Percentiles rank a stretch among this genome's conserved stretches.
Evolutionary conservation across 2,329 filamentous ascomycete genomes (phyloP).

Genomic region (Penicillium sumatraense): DNA sequence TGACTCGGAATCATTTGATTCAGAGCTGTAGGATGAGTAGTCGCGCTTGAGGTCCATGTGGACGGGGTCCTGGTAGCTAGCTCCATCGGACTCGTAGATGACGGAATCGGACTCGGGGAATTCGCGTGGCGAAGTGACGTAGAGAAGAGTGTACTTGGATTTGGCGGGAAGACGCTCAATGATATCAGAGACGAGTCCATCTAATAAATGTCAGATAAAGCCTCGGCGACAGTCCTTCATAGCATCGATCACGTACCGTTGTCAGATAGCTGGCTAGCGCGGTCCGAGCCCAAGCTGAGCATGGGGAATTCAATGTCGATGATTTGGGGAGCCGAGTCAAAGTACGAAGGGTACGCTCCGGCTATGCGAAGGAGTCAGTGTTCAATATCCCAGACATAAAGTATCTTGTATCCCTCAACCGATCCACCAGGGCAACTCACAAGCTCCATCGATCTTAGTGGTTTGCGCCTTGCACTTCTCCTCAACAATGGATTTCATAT

Average conservation of each 20-base stretch:
- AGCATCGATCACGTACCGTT: conserved; percentile 42
- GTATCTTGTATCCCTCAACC: background rate
- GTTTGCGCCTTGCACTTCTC: conserved; percentile 53
- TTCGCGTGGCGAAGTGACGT: conserved; percentile 66
- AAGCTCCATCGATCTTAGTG: conserved; percentile 49
- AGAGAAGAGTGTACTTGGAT: conserved; percentile 74
- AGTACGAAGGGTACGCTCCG: conserved; percentile 43
- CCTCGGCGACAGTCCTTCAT: background rate
- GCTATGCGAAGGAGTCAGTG: conserved; percentile 34
- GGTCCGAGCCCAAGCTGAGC: conserved; percentile 40
- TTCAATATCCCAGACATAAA: background rate
- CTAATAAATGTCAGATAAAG: conserved; percentile 29
- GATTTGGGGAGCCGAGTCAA: conserved; percentile 45
- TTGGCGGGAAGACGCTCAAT: conserved; percentile 52
- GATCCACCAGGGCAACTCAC: conserved; percentile 32
- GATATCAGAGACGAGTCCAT: conserved; percentile 53
- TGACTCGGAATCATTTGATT: conserved; percentile 35
- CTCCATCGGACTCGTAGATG: conserved; percentile 67
- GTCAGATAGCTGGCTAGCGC: conserved; percentile 45
- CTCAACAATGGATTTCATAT: conserved; percentile 49
- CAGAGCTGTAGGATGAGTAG: conserved; percentile 36
- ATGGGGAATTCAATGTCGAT: conserved; percentile 52
- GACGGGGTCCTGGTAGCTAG: conserved; percentile 58
- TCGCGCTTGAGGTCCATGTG: conserved; percentile 78
- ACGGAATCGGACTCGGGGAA: conserved; percentile 33